phyloP scores from a whole-genome alignment of 2,329 filamentous ascomycete species.

The Exophiala aquamarina region DNA sequence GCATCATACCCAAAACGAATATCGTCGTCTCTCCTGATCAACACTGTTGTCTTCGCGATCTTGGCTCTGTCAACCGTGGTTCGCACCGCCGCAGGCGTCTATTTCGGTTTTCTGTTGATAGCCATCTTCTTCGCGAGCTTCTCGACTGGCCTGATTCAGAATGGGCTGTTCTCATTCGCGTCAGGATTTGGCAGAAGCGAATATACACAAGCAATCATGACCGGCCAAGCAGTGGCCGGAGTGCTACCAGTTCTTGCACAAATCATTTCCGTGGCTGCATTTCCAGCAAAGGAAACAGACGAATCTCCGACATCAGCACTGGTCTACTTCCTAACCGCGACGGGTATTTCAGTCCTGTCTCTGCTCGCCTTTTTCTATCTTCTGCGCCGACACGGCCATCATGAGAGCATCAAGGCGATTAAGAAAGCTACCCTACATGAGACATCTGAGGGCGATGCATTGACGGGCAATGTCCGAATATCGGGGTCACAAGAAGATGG shows the following conservation, averaged over 20 bases:
- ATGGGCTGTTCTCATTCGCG: conserved; percentile 90
- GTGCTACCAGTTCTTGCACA: conserved; percentile 86
- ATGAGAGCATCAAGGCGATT: conserved; percentile 13
- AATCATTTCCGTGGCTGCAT: conserved; percentile 75
- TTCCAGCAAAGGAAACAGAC: conserved; percentile 50
- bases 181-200: conserved; percentile 79
- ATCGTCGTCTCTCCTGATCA: conserved; percentile 71
- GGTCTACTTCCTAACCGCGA: conserved; percentile 87
- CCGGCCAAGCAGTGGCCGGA: conserved; percentile 86
- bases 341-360: conserved; percentile 68
- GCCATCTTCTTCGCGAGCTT: conserved; percentile 79
- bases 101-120: conserved; percentile 77
- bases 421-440: conserved; percentile 21
- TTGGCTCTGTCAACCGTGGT: conserved; percentile 76
- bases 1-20: conserved; percentile 91
- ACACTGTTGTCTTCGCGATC: conserved; percentile 72
- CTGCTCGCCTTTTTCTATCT: conserved; percentile 75
- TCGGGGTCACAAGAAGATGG: conserved; percentile 40
- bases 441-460: conserved; percentile 21
- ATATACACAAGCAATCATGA: conserved; percentile 96
- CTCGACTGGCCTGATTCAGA: conserved; percentile 84
- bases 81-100: conserved; percentile 64
- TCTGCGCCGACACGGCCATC: conserved; percentile 50
- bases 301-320: conserved; percentile 72
- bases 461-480: conserved; percentile 34